A percentile compares a stretch with the other conserved stretches of the same genome.
Conservation (phyloP, 2,329 filamentous ascomycete genomes). For the Botrytis medusae region DNA sequence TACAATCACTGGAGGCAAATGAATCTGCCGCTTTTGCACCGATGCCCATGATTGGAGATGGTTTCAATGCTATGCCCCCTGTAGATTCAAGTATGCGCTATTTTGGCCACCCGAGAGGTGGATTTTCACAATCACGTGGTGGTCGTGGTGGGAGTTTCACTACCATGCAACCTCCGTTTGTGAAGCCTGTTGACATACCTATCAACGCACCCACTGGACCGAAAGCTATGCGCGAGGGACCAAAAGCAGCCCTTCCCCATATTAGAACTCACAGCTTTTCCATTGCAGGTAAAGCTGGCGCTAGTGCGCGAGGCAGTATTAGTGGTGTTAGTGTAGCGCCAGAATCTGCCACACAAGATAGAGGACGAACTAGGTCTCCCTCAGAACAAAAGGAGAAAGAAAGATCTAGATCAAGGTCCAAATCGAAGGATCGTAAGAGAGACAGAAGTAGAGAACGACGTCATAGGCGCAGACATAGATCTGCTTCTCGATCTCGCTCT, state of each 20-base stretch:
- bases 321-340: conserved; percentile 35
- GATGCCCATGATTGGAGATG: conserved; percentile 58
- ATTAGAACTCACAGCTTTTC: conserved; percentile 48
- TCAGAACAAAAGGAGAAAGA: conserved; percentile 34
- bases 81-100: conserved; percentile 19
- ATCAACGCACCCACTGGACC: conserved; percentile 85
- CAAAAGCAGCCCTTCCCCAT: conserved; percentile 75
- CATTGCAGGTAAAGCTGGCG: conserved; percentile 39
- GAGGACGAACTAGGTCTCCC: conserved; percentile 34
- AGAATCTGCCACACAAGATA: conserved; percentile 31
- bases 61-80: conserved; percentile 29
- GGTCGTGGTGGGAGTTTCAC: conserved; percentile 45
- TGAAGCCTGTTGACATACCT: conserved; percentile 47
- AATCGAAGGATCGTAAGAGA: conserved; percentile 34
- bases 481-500: conserved; percentile 32
- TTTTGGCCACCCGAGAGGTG: conserved; percentile 40
- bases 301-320: conserved; percentile 32
- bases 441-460: conserved; percentile 35
- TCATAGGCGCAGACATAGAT: conserved; percentile 38
- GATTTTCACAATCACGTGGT: conserved; percentile 34
- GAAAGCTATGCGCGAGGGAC: conserved; percentile 87
- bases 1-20: conserved; percentile 39
- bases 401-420: conserved; percentile 41
- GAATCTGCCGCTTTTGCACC: conserved; percentile 41
- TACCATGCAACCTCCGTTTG: conserved; percentile 36